Base-by-base conservation (phyloP, 225 moss, liverwort and hornwort species). In the Pseudoscleropodium purum region DNA sequence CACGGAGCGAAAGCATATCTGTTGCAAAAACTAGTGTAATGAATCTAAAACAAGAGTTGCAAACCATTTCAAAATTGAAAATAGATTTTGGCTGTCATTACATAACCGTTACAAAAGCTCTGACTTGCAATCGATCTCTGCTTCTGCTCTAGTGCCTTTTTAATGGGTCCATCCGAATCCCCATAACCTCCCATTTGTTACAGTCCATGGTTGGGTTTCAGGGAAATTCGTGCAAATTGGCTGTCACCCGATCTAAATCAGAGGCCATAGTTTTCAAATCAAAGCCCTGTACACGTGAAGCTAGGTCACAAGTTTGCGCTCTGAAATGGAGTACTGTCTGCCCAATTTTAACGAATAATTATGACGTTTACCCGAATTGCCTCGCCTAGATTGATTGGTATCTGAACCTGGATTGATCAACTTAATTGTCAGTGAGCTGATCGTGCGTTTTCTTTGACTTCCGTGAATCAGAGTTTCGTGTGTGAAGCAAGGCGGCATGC, bases 401-500 rank as follows among this genome's bases (percentile, higher is more conserved):
- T 79, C 27, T 59, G 59, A 39, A 79, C 26, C n/a, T 16, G 25
- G 17, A 80, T 59, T n/a, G n/a, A 79, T 26, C 56, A 6, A 37
- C 56, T n/a, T 56, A 15, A 26, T n/a, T 57, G 29, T 12, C 59
- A 45, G 18, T 34, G 60, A 21, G 60, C 73, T 85, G 25, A 43
- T 60, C 54, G n/a, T 57, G 1, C 57, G 8, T 37, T 84, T 18
- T 34, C 11, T 54, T 63, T 51, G 56, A 12, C 56, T 43, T 79
- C 26, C 70, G 70, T 59, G 49, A 15, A 7, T 67, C 79, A 95
- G 93, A 52, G 97, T 98, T 26, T 36, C 87, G 47, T 98, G 98
- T 84, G 41, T 54, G 41, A 97, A 94, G 84, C 45, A 36, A 25
- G 98, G 98, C 7, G 98, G 98, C 10, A 93, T 96, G 72, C 77